phyloP scores from a whole-genome alignment of 192 early-diverging fungal species.

The Helicostylum pulchrum region DNA sequence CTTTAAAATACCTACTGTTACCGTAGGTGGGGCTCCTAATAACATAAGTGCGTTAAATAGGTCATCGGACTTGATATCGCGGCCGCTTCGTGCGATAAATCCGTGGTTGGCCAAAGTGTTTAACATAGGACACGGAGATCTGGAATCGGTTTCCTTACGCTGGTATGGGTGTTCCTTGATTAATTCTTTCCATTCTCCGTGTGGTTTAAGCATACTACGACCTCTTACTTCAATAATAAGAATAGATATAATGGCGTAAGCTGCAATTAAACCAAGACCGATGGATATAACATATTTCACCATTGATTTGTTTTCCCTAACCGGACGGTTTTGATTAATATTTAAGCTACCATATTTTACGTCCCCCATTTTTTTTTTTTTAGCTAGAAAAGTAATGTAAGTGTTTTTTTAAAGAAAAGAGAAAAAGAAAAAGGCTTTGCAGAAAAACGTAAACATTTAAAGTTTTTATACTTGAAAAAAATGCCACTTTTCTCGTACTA shows the following conservation, averaged over 20 bases:
- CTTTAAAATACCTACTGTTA: not conserved
- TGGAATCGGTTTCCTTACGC: not conserved
- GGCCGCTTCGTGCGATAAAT: conserved; percentile 11
- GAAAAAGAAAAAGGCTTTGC: no score
- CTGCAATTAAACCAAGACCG: not conserved
- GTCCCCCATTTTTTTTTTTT: no score
- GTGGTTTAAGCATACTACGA: not conserved
- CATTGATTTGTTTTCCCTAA: no score
- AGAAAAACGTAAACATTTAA: no score
- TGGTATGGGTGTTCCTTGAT: conserved; percentile 9
- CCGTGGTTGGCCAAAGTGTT: conserved; percentile 27
- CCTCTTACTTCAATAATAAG: not conserved
- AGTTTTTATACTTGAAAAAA: no score
- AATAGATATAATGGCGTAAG: not conserved
- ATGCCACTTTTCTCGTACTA: no score
- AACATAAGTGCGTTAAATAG: not conserved
- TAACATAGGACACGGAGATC: conserved; percentile 18
- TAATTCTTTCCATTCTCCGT: conserved; percentile 9
- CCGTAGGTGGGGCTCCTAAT: not conserved
- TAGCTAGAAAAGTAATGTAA: no score
- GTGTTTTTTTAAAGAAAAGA: no score
- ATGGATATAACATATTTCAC: no score
- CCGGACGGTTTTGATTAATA: no score
- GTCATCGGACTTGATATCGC: conserved; percentile 4
- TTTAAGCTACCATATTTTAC: no score